A percentile compares a stretch with the other conserved stretches of the same genome.
phyloP scores from a whole-genome alignment of 805 yeast species.

The Candida boleticola region DNA sequence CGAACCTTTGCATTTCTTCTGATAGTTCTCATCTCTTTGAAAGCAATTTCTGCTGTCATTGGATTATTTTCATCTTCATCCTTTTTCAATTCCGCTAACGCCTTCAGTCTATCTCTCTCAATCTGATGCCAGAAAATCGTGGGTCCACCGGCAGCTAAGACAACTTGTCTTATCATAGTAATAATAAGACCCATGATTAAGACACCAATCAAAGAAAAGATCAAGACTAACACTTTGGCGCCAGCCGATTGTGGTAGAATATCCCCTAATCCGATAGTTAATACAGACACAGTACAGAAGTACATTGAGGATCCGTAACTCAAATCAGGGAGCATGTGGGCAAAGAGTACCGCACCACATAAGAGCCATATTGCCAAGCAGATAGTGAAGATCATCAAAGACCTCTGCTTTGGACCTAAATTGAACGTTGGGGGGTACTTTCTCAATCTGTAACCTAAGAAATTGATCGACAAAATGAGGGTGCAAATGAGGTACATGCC shows the following conservation, averaged over 20 bases:
- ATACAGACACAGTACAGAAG: constrained; percentile 66
- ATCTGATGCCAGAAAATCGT: constrained; percentile 64
- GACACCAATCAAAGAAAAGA: constrained; percentile 70
- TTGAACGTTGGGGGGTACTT: constrained; percentile 74
- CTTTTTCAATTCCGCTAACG: constrained; percentile 18
- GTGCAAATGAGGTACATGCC: constrained; percentile 60
- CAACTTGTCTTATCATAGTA: constrained; percentile 64
- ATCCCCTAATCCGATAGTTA: constrained; percentile 84
- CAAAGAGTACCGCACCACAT: constrained; percentile 55
- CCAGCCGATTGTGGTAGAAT: constrained; percentile 53
- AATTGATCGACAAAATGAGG: constrained; percentile 52
- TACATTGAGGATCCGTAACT: constrained; percentile 67
- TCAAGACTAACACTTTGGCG: constrained; percentile 55
- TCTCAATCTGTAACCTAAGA: constrained; percentile 53
- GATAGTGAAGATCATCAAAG: constrained; percentile 71
- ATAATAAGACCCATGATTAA: constrained; percentile 71
- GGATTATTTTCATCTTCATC: constrained; percentile 4
- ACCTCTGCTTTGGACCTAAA: constrained; percentile 63
- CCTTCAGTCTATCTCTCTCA: constrained; percentile 46
- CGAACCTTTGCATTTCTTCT: constrained; percentile 37
- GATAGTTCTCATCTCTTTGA: constrained; percentile 54
- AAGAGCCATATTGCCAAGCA: constrained; percentile 65
- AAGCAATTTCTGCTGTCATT: constrained; percentile 48
- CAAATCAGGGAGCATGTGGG: constrained; percentile 35
- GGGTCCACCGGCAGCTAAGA: constrained; percentile 58